These are phyloP conservation scores for Picea abies DNA, from an alignment of 83 land plant species.

Conservation along the genomic window DNA sequence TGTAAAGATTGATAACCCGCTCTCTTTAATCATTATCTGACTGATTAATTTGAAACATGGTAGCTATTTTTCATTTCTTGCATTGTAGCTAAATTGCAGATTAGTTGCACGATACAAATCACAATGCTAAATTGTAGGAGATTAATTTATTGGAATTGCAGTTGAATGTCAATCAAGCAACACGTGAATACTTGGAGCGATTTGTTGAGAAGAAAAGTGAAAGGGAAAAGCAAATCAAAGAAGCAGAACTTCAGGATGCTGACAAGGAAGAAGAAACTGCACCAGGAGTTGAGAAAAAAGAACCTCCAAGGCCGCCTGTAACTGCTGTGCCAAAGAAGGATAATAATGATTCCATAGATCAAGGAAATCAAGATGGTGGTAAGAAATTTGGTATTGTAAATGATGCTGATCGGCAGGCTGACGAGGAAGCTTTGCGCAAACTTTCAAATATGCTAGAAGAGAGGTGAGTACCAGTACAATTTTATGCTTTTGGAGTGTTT, in stretches of 20 bases:
- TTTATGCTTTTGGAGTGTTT: background rate
- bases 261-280: slow-evolving; percentile 55
- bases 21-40: too few relatives aligned
- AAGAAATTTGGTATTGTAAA: slow-evolving; percentile 84
- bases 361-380: slow-evolving; percentile 45
- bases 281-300: slow-evolving; percentile 53
- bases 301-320: slow-evolving; percentile 27
- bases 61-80: too few relatives aligned
- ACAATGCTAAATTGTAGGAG: background rate
- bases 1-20: too few relatives aligned
- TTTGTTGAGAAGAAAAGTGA: slow-evolving; percentile 90
- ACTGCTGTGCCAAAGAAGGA: slow-evolving; percentile 40
- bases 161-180: slow-evolving; percentile 92
- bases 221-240: slow-evolving; percentile 61
- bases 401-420: slow-evolving; percentile 82
- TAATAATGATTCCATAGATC: slow-evolving; percentile 22
- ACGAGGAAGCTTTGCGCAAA: slow-evolving; percentile 67
- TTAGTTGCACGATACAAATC: too few relatives aligned
- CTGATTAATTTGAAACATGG: too few relatives aligned
- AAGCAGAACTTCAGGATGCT: slow-evolving; percentile 46
- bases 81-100: too few relatives aligned
- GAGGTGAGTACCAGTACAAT: slow-evolving; percentile 35
- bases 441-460: slow-evolving; percentile 79
- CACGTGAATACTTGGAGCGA: slow-evolving; percentile 82
- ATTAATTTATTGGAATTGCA: slow-evolving; percentile 31